These are phyloP conservation scores for Trichosporon sp. DNA, from an alignment of 1,284 basidiomycete genomes.

Conservation along the genomic window DNA sequence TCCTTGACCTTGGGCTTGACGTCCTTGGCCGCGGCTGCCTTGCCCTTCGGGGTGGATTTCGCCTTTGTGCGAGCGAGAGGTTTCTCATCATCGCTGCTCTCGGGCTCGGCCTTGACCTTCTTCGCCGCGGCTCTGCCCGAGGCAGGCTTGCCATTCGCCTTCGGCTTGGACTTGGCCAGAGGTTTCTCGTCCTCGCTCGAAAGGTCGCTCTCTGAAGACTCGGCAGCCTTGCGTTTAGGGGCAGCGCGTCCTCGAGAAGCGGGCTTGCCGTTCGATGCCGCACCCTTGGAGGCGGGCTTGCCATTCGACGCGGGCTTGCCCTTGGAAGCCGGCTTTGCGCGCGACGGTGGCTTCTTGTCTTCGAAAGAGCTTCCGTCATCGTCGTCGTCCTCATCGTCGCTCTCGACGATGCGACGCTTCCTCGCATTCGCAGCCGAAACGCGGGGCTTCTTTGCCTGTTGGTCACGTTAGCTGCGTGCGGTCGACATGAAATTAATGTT, in stretches of 20 bases:
- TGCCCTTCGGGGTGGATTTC: conserved; percentile 46
- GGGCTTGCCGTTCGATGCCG: conserved; percentile 22
- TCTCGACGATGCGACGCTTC: conserved; percentile 41
- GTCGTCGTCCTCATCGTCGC: conserved; percentile 31
- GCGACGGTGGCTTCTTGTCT: conserved; percentile 60
- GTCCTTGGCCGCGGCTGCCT: conserved; percentile 49
- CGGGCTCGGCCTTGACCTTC: conserved; percentile 58
- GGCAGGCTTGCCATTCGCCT: conserved; percentile 12
- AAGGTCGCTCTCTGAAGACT: conserved; percentile 1
- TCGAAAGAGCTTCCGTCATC: conserved; percentile 38
- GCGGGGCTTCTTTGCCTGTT: conserved; percentile 30
- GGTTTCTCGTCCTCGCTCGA: conserved; percentile 22
- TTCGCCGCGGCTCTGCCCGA: conserved; percentile 15
- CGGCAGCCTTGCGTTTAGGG: conserved; percentile 13
- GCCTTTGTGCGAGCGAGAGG: conserved; percentile 31
- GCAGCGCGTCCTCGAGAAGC: conserved; percentile 48
- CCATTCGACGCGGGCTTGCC: conserved; percentile 47
- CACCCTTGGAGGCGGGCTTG: conserved; percentile 26
- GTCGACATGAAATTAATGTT: neutral
- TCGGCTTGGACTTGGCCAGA: conserved; percentile 17
- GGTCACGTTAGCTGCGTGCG: neutral
- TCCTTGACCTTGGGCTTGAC: conserved; percentile 51
- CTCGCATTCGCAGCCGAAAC: conserved; percentile 21
- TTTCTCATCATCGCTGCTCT: conserved; percentile 41
- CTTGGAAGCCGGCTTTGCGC: conserved; percentile 45